phyloP scores from a whole-genome alignment of 2,329 filamentous ascomycete species.

The Thermoascus crustaceus region DNA sequence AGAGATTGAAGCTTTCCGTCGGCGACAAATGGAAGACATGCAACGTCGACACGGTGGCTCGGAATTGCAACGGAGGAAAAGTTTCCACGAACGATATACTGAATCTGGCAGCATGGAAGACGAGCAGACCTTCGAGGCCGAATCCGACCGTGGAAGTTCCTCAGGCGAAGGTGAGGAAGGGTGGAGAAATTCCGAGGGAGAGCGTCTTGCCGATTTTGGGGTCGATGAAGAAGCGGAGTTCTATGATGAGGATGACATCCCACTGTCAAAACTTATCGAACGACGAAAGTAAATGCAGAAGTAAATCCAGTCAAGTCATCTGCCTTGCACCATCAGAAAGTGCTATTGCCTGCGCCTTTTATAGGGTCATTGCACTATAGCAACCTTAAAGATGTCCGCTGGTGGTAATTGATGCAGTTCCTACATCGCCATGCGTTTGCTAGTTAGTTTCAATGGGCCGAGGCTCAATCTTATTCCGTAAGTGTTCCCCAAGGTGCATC shows the following conservation, averaged over 20 bases:
- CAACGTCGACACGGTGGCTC: slow-evolving; percentile 31
- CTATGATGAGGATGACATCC: slow-evolving; percentile 55
- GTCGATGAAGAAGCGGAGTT: slow-evolving; percentile 59
- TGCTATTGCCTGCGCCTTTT: too few relatives aligned
- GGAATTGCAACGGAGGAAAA: slow-evolving; percentile 30
- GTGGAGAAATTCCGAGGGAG: slow-evolving; percentile 57
- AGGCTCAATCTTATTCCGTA: too few relatives aligned
- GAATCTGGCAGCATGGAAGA: slow-evolving; percentile 10
- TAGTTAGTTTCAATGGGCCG: too few relatives aligned
- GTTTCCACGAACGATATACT: slow-evolving; percentile 33
- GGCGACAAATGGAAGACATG: slow-evolving; percentile 46
- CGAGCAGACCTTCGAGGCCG: slow-evolving; percentile 13
- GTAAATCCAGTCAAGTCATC: too few relatives aligned
- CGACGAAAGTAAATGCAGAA: not conserved
- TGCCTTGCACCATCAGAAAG: too few relatives aligned
- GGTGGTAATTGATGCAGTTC: too few relatives aligned
- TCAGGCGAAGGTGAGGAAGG: slow-evolving; percentile 47
- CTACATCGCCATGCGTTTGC: too few relatives aligned
- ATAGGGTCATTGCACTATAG: too few relatives aligned
- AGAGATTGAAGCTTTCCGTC: slow-evolving; percentile 46
- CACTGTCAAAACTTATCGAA: slow-evolving; percentile 31
- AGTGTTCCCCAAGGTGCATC: too few relatives aligned
- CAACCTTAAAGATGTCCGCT: too few relatives aligned
- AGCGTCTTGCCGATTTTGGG: slow-evolving; percentile 54
- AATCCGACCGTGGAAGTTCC: slow-evolving; percentile 13